Conservation (phyloP, 768 basidiomycete species). For the Naematelia encephala region DNA sequence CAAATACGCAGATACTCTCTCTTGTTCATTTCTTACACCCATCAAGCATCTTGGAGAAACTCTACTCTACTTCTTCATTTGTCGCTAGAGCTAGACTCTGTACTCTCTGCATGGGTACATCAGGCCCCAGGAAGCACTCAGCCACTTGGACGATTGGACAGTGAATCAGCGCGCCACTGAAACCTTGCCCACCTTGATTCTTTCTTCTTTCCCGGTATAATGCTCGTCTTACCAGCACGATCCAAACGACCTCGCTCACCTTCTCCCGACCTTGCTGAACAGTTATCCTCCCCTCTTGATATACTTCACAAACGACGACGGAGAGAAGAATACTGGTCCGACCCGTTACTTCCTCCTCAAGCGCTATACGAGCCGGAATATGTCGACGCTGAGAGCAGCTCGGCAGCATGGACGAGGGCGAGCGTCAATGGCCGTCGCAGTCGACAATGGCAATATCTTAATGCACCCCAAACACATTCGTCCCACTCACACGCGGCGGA, state of each 20-base stretch:
- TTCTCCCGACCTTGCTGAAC: conserved; percentile 3
- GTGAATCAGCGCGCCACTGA: neutral
- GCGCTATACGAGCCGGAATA: conserved; percentile 4
- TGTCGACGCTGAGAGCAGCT: conserved; percentile 14
- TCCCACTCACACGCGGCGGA: conserved; percentile 11
- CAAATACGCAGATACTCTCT: neutral
- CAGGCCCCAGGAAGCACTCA: too few species aligned
- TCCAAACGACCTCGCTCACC: conserved; percentile 15
- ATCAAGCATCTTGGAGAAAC: too few species aligned
- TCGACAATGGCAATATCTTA: conserved; percentile 18
- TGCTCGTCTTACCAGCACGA: neutral
- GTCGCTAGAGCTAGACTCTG: too few species aligned
- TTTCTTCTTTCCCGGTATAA: neutral
- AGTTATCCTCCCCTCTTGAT: conserved; percentile 35
- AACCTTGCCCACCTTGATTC: neutral
- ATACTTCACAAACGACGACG: conserved; percentile 33
- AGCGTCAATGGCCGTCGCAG: conserved; percentile 20
- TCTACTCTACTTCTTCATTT: too few species aligned
- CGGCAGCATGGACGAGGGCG: conserved; percentile 17
- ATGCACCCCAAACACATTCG: conserved; percentile 9
- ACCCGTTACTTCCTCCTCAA: conserved; percentile 2
- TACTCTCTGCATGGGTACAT: too few species aligned
- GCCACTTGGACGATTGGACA: too few species aligned
- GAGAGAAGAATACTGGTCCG: conserved; percentile 13
- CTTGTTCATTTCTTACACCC: neutral